Evolutionary conservation across 139 green algal species (phyloP).

Genomic region (Volvox africanus): DNA sequence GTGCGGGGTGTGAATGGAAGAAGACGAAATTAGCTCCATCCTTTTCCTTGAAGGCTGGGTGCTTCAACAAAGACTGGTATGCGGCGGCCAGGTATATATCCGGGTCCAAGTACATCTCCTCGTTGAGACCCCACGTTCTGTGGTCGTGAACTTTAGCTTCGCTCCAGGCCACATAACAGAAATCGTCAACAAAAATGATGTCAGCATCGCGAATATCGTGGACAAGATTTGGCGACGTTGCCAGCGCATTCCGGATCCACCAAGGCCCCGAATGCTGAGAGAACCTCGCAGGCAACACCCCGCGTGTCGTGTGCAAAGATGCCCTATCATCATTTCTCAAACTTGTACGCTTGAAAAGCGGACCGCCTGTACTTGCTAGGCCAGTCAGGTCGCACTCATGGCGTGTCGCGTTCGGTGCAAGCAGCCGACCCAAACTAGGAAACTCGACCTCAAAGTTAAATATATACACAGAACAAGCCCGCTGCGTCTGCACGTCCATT

Average conservation of each 20-base stretch:
- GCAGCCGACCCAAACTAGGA: background rate
- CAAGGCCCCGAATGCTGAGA: background rate
- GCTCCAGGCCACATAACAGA: conserved; percentile 3
- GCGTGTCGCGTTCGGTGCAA: background rate
- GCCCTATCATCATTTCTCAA: background rate
- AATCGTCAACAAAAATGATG: conserved; percentile 1
- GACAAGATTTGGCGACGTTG: background rate
- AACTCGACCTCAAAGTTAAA: conserved; percentile 19
- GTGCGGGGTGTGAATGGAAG: background rate
- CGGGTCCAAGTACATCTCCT: conserved; percentile 20
- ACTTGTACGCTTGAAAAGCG: background rate
- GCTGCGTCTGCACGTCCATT: background rate
- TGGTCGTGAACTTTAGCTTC: background rate
- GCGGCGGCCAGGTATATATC: background rate
- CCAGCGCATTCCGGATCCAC: background rate
- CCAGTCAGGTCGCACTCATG: background rate
- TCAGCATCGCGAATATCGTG: background rate
- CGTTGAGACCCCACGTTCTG: background rate
- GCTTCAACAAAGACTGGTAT: background rate
- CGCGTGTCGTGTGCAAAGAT: background rate
- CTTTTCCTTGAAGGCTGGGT: background rate
- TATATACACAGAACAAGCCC: background rate
- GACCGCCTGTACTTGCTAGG: background rate
- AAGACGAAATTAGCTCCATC: background rate
- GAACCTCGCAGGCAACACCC: background rate